Percentiles rank a stretch among this genome's conserved stretches.
These are phyloP conservation scores for Picea abies DNA, from an alignment of 83 land plant genomes.

Conservation along the genomic window DNA sequence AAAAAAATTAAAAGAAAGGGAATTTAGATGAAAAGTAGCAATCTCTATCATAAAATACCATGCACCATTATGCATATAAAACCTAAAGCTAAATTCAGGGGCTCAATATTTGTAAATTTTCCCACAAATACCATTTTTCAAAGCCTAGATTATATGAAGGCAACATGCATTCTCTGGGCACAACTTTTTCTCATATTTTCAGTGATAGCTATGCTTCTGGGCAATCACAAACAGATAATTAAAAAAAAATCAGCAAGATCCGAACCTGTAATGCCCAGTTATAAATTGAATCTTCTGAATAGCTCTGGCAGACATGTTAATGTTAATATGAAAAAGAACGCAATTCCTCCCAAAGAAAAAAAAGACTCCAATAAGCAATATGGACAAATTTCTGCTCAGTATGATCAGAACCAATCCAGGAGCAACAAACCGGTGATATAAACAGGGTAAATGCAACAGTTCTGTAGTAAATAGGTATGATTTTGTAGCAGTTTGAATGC, in stretches of 20 bases:
- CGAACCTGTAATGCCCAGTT: background rate
- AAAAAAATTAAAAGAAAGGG: too few species aligned
- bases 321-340: background rate
- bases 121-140: background rate
- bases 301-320: too few species aligned
- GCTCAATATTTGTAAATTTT: background rate
- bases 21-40: too few species aligned
- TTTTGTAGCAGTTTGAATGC: too few species aligned
- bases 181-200: background rate
- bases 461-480: too few species aligned
- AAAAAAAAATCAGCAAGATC: background rate
- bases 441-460: too few species aligned
- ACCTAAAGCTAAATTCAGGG: background rate
- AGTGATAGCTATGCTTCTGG: background rate
- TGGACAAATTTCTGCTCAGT: background rate
- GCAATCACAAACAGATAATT: background rate
- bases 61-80: background rate
- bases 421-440: background rate
- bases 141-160: background rate
- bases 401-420: background rate
- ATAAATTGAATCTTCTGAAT: background rate
- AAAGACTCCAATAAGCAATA: background rate
- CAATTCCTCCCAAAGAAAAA: background rate
- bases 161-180: background rate
- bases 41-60: background rate